Evolutionary conservation across 2,329 filamentous ascomycete genomes (phyloP).

Genomic region (Chrysoporthe puriensis): DNA sequence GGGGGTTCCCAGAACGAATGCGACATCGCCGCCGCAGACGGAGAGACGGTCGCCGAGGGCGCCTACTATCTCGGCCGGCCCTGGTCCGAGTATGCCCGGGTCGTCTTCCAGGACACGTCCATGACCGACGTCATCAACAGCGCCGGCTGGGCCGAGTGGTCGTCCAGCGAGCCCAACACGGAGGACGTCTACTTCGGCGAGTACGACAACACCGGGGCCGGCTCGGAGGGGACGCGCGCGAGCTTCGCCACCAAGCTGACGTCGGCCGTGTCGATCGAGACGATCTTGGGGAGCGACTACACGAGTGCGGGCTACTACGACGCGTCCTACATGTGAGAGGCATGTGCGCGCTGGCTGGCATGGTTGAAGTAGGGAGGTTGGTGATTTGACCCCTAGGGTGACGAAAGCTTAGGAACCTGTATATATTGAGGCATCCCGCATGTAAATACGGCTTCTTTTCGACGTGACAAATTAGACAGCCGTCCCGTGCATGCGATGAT

Average conservation of each 20-base stretch:
- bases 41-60: constrained; percentile 42
- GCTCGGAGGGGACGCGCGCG: constrained; percentile 57
- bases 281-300: constrained; percentile 37
- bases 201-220: constrained; percentile 61
- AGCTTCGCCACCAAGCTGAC: constrained; percentile 43
- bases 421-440: not conserved
- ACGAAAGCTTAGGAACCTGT: not conserved
- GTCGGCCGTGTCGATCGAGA: constrained; percentile 39
- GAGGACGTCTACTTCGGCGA: constrained; percentile 60
- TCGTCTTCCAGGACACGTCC: constrained; percentile 52
- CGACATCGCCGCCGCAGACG: constrained; percentile 44
- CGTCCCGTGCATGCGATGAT: no score
- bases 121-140: constrained; percentile 61
- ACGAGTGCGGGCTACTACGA: constrained; percentile 36
- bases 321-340: constrained; percentile 33
- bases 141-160: constrained; percentile 63
- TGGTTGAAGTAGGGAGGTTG: not conserved
- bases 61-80: constrained; percentile 54
- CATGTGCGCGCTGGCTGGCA: not conserved
- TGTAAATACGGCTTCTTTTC: not conserved
- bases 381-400: not conserved
- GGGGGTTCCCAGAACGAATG: constrained; percentile 40
- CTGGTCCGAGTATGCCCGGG: constrained; percentile 50
- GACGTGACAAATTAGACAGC: not conserved
- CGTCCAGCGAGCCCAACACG: constrained; percentile 50